Evolutionary conservation across 345 rosid genomes (phyloP), one percentile per base, ranked within the genome.

Genomic region (Kernera saxatilis): DNA sequence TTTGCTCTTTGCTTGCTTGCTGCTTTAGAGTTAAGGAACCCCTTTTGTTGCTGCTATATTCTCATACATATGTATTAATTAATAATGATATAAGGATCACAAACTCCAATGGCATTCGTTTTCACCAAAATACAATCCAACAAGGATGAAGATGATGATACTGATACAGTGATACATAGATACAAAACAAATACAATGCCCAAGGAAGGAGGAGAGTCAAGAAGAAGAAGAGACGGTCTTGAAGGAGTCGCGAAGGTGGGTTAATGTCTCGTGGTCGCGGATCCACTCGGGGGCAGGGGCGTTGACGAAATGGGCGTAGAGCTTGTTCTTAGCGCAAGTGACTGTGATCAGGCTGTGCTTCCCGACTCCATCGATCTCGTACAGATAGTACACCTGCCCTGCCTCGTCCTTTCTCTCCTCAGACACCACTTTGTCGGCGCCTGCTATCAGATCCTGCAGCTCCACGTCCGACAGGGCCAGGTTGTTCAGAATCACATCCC

Each of bases 281-380:
- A 78, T 90, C 98, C 97, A 93, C 74, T 93, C 98, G 2, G 84
- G 83, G 1, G 86, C 18, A 1, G 96, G 98, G 10, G 96, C 97
- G 41, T 88, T 93, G 2, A 93, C 92, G 69, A 93, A 93, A 81
- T 93, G 98, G 3, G 97, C 95, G 54, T 88, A 93, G 27, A 93
- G 85, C 80, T 93, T 93, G 70, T 93, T 90, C 60, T 82, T 87
- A 15, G 98, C 89, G 55, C 96, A 93, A 54, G 97, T 93, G 8
- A 90, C 93, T 11, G 89, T 70, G 36, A 93, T 88, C 80, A 93
- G 78, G 43, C 96, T 86, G 64, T 93, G 98, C 36, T 67, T 79
- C 6, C 92, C 84, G 15, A 69, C 68, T 1, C 96, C 93, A 46
- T 90, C 92, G 49, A 93, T 82, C 85, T 93, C 98, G 69, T 87